Evolutionary conservation across 108 stramenopile genomes (phyloP).

Genomic region (Chaetoceros muelleri): DNA sequence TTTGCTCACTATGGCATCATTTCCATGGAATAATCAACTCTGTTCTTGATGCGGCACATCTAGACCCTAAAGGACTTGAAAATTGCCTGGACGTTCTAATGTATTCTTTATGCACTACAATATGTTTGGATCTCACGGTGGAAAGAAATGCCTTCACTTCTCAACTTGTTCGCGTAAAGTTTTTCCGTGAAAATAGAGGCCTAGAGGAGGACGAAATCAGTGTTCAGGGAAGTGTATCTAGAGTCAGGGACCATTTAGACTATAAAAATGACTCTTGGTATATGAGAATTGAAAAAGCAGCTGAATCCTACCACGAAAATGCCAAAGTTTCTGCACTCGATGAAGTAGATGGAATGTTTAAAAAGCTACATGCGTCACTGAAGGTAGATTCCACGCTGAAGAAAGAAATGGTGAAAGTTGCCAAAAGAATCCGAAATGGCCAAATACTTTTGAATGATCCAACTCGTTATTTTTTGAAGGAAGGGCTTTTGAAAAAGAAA

Average conservation of each 20-base stretch:
- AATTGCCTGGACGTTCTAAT: slow-evolving; percentile 61
- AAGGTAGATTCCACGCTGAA: slow-evolving; percentile 30
- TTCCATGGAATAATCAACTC: slow-evolving; percentile 68
- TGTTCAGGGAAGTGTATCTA: slow-evolving; percentile 1
- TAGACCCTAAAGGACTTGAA: slow-evolving; percentile 57
- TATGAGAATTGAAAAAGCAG: slow-evolving; percentile 6
- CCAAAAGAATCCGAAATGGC: slow-evolving; percentile 56
- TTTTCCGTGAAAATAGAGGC: slow-evolving; percentile 39
- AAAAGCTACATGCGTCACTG: slow-evolving; percentile 34
- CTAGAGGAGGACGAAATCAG: slow-evolving; percentile 6
- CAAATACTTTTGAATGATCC: slow-evolving; percentile 73
- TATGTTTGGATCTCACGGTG: slow-evolving; percentile 70
- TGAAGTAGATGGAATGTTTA: slow-evolving; percentile 49
- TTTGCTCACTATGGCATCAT: slow-evolving; percentile 55
- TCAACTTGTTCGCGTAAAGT: slow-evolving; percentile 55
- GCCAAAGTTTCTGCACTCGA: slow-evolving; percentile 27
- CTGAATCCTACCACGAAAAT: slow-evolving; percentile 10
- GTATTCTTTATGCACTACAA: slow-evolving; percentile 61
- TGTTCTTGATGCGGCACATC: slow-evolving; percentile 52
- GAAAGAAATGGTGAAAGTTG: slow-evolving; percentile 52
- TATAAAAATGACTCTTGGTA: slow-evolving; percentile 21
- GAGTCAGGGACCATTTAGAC: background rate
- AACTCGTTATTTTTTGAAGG: slow-evolving; percentile 61
- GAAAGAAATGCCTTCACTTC: slow-evolving; percentile 64
- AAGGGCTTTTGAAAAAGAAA: slow-evolving; percentile 80